Conservation (phyloP, 257 asterid species). For the Mentha longifolia region DNA sequence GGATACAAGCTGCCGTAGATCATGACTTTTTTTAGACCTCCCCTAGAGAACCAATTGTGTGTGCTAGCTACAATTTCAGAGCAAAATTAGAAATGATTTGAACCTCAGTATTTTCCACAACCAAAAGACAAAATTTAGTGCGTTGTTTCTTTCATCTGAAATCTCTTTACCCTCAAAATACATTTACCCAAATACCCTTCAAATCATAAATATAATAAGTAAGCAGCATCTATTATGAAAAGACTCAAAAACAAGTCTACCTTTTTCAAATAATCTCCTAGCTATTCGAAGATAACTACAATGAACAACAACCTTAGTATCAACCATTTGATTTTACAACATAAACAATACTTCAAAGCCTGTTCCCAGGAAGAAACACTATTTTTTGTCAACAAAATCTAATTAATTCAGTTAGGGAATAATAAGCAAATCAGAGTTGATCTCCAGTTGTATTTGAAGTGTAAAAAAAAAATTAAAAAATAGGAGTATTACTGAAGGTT, state of each 20-base stretch:
- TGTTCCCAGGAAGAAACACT: not conserved
- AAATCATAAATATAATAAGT: no score
- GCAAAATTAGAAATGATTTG: no score
- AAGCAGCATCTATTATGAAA: no score
- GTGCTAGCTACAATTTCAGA: no score
- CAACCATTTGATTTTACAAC: no score
- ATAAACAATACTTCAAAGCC: not conserved
- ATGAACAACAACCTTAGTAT: no score
- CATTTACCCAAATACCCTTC: no score
- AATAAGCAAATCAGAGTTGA: not conserved
- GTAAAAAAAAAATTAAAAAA: not conserved
- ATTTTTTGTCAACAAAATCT: not conserved
- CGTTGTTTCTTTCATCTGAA: no score
- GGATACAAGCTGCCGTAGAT: not conserved
- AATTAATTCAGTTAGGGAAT: not conserved
- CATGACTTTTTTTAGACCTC: not conserved
- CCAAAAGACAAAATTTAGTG: not conserved
- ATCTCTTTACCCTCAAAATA: no score
- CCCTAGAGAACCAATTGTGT: not conserved
- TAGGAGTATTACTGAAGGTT: not conserved
- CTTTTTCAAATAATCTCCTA: not conserved
- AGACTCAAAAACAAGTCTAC: no score
- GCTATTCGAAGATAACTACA: not conserved
- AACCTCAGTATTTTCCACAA: no score
- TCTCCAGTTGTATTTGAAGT: not conserved